Percentiles rank a stretch among this genome's conserved stretches.
These are phyloP conservation scores for Trichosporon ovoides DNA, from an alignment of 1,284 basidiomycete genomes.

Conservation along the genomic window DNA sequence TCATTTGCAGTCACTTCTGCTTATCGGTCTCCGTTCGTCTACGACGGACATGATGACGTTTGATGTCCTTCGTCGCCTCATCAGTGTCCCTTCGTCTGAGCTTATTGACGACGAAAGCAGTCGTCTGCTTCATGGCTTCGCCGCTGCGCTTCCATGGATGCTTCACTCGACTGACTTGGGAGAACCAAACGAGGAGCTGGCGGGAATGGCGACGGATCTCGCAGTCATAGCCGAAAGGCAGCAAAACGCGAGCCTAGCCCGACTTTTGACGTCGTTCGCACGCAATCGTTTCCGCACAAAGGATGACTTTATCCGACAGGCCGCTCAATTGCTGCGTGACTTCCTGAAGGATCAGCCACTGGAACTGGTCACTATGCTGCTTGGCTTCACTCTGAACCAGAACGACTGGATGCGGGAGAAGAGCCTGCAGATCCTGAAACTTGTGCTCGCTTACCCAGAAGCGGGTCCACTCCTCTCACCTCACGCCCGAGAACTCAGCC, in stretches of 20 bases:
- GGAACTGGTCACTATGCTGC: slow-evolving; percentile 72
- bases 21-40: slow-evolving; percentile 76
- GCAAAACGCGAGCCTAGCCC: slow-evolving; percentile 65
- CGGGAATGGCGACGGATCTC: slow-evolving; percentile 70
- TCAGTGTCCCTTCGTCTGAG: slow-evolving; percentile 59
- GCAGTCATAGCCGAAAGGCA: slow-evolving; percentile 66
- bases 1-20: slow-evolving; percentile 66
- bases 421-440: slow-evolving; percentile 80
- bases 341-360: slow-evolving; percentile 61
- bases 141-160: slow-evolving; percentile 81
- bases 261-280: slow-evolving; percentile 83
- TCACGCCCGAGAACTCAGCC: slow-evolving; percentile 77
- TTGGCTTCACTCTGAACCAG: slow-evolving; percentile 79
- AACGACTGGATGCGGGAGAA: slow-evolving; percentile 77
- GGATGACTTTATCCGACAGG: slow-evolving; percentile 90
- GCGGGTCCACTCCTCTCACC: slow-evolving; percentile 66
- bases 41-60: slow-evolving; percentile 65
- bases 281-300: slow-evolving; percentile 83
- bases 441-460: slow-evolving; percentile 79
- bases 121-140: slow-evolving; percentile 76
- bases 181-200: slow-evolving; percentile 58
- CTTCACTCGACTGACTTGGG: slow-evolving; percentile 69
- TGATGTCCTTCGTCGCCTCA: slow-evolving; percentile 62
- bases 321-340: slow-evolving; percentile 74
- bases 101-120: slow-evolving; percentile 69